These are phyloP conservation scores for Epicoccum nigrum DNA, from an alignment of 2,329 filamentous ascomycete genomes.

Conservation along the genomic window DNA sequence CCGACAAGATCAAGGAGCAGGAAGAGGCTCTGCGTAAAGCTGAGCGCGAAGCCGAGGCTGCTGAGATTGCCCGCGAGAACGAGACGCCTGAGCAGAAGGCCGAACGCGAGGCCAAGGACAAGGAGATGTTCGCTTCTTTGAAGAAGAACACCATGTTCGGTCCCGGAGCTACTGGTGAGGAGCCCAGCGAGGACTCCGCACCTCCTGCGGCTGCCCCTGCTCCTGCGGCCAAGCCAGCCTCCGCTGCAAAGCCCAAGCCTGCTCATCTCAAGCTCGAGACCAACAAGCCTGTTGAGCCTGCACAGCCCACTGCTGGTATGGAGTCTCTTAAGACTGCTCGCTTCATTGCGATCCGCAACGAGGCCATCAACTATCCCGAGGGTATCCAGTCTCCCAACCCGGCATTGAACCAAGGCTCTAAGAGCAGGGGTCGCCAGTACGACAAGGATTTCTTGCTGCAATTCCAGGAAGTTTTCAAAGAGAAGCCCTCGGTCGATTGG, in stretches of 20 bases:
- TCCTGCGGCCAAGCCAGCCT: conserved; percentile 46
- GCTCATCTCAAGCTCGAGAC: conserved; percentile 87
- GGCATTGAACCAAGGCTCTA: conserved; percentile 83
- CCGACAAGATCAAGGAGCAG: conserved; percentile 51
- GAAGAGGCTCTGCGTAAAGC: conserved; percentile 60
- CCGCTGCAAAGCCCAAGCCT: conserved; percentile 77
- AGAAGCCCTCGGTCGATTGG: conserved; percentile 95
- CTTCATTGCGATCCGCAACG: conserved; percentile 79
- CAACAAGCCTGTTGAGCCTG: conserved; percentile 84
- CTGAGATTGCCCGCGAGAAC: conserved; percentile 52
- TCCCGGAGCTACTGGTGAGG: conserved; percentile 49
- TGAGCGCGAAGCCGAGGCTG: conserved; percentile 57
- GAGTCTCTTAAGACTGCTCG: conserved; percentile 91
- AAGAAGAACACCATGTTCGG: conserved; percentile 57
- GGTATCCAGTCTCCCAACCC: conserved; percentile 90
- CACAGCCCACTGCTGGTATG: conserved; percentile 91
- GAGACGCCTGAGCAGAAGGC: conserved; percentile 52
- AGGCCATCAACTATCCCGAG: conserved; percentile 76
- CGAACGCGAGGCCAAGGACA: conserved; percentile 44
- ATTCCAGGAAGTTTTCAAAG: conserved; percentile 94
- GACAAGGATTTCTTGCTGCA: conserved; percentile 94
- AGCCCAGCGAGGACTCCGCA: conserved; percentile 39
- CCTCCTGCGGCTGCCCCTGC: conserved; percentile 55
- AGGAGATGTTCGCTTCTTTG: conserved; percentile 52
- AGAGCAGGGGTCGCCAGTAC: conserved; percentile 87